Evolutionary conservation across 108 stramenopile genomes (phyloP), one percentile per base, ranked within the genome.

Genomic region (Pseudonitzschia delicatissima): DNA sequence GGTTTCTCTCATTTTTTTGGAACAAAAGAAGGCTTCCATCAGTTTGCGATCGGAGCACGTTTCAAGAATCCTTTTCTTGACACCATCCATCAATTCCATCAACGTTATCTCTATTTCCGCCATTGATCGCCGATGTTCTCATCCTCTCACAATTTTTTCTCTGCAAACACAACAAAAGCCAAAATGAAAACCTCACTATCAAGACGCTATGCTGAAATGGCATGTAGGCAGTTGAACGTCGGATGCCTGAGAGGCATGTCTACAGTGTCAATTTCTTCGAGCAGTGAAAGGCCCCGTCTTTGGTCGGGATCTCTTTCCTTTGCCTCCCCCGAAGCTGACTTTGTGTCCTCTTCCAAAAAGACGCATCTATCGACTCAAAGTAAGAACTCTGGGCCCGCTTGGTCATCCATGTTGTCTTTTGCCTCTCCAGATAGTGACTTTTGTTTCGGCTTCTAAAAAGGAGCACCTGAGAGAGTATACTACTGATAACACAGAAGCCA

Each of bases 291-390:
- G 37, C 8, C 6, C 11, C 20, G 21, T 48, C 3, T 23, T 2
- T 68, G 53, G 67, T 57, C 40, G 7, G 25, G 20, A 26, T 17
- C 29, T 31, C 39, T 71, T 9, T 64, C 71, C 8, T 71, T 71
- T 44, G 44, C 64, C 2, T 65, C 72, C n/a, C 55, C 72, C 45
- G 64, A 66, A n/a, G 26, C 72, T 57, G 72, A 73, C 32, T 68
- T 68, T 31, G 55, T 52, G 11, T n/a, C n/a, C n/a, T 35, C 61
- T 3, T 11, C 52, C 11, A 21, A 28, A 7, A 13, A n/a, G 3
- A 20, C 3, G 21, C 5, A 3, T 42, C 4, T 3, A 2, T 2
- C 17, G 9, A n/a, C n/a, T 48, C 37, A 64, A 15, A 45, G 26
- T 3, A 34, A 34, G 25, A n/a, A n/a, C n/a, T n/a, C n/a, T n/a